These are phyloP conservation scores for Hyaloscypha variabilis DNA, from an alignment of 495 filamentous ascomycete species.

Conservation along the genomic window DNA sequence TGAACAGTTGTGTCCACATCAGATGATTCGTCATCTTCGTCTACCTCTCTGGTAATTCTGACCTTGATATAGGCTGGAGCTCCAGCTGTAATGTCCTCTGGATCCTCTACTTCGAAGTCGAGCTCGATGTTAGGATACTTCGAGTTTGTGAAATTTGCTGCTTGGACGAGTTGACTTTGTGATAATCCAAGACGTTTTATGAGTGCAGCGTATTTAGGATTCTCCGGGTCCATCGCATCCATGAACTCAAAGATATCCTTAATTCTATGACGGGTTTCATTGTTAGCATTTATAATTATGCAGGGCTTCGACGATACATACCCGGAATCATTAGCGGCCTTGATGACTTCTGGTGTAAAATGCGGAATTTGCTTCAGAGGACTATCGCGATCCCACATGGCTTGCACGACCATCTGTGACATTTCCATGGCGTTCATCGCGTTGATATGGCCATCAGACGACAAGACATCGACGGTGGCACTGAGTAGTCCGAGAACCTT, in stretches of 20 bases:
- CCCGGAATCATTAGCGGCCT: slow-evolving; percentile 78
- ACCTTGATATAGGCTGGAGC: slow-evolving; percentile 83
- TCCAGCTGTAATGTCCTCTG: slow-evolving; percentile 76
- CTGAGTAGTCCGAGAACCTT: slow-evolving; percentile 88
- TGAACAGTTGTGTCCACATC: slow-evolving; percentile 86
- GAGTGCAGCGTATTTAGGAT: slow-evolving; percentile 72
- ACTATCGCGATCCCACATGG: slow-evolving; percentile 98
- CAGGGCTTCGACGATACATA: slow-evolving; percentile 47
- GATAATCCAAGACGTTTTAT: slow-evolving; percentile 78
- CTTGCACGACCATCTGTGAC: slow-evolving; percentile 99
- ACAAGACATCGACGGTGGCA: slow-evolving; percentile 92
- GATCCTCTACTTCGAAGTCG: slow-evolving; percentile 82
- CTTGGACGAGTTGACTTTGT: slow-evolving; percentile 80
- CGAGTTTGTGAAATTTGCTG: slow-evolving; percentile 93
- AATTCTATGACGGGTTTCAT: slow-evolving; percentile 51
- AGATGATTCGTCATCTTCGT: slow-evolving; percentile 57
- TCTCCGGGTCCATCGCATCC: slow-evolving; percentile 97
- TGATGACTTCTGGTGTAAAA: slow-evolving; percentile 82
- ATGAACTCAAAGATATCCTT: slow-evolving; percentile 97
- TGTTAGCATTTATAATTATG: slow-evolving; percentile 39
- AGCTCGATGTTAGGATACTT: slow-evolving; percentile 95
- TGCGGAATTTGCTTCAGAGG: slow-evolving; percentile 97
- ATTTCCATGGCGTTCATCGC: slow-evolving; percentile 99
- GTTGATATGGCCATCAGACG: slow-evolving; percentile 93
- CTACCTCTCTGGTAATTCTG: slow-evolving; percentile 82